Percentiles rank a stretch among this genome's conserved stretches.
Evolutionary conservation across 1,139 yeast genomes (phyloP).

Genomic region (Geotrichum australiense): DNA sequence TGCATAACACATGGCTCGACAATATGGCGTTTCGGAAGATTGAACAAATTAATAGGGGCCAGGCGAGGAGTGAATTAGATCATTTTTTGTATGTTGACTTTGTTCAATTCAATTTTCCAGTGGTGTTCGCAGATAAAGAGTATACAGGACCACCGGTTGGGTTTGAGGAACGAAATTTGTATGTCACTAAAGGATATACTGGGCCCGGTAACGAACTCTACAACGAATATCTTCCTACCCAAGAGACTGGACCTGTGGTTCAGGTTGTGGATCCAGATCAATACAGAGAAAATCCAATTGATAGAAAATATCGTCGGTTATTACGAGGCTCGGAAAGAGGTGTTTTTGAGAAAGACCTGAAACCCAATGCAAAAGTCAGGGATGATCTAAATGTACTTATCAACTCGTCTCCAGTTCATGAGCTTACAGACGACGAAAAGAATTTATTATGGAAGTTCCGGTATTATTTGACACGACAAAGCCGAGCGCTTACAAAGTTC

Average conservation of each 20-base stretch:
- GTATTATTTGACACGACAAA: slow-evolving; percentile 71
- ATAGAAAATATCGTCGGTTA: slow-evolving; percentile 72
- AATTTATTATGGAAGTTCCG: slow-evolving; percentile 89
- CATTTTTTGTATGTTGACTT: slow-evolving; percentile 61
- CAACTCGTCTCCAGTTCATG: slow-evolving; percentile 76
- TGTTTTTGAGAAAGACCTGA: slow-evolving; percentile 71
- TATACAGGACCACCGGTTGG: slow-evolving; percentile 34
- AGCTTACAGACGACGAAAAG: slow-evolving; percentile 74
- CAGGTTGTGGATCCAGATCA: slow-evolving; percentile 62
- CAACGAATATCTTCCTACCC: slow-evolving; percentile 15
- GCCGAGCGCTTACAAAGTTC: slow-evolving; percentile 73
- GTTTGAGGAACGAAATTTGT: slow-evolving; percentile 14
- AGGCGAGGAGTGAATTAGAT: slow-evolving; percentile 26
- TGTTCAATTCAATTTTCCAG: slow-evolving; percentile 71
- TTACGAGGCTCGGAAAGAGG: slow-evolving; percentile 78
- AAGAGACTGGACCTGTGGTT: slow-evolving; percentile 33
- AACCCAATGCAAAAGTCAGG: slow-evolving; percentile 80
- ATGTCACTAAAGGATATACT: slow-evolving; percentile 4
- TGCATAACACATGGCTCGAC: slow-evolving; percentile 60
- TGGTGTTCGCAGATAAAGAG: slow-evolving; percentile 62
- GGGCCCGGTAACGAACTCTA: slow-evolving; percentile 14
- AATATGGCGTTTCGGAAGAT: slow-evolving; percentile 54
- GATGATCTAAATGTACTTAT: slow-evolving; percentile 64
- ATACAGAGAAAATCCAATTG: slow-evolving; percentile 69
- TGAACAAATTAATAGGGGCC: slow-evolving; percentile 38